Percentiles rank a stretch among this genome's conserved stretches.
Evolutionary conservation across 2,329 filamentous ascomycete species (phyloP).

Genomic region (Ceratocystis cubensis): DNA sequence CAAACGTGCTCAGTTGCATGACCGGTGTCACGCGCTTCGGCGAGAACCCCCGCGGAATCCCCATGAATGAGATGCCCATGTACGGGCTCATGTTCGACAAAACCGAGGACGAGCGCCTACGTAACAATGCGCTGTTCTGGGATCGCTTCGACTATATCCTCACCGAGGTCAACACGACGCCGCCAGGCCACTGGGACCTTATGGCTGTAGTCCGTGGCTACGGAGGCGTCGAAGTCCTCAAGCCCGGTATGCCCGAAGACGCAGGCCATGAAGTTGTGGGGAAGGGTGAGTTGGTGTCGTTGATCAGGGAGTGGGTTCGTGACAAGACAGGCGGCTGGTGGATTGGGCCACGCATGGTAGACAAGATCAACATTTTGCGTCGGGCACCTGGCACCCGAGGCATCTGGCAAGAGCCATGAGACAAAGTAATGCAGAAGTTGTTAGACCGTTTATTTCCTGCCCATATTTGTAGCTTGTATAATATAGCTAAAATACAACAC

Average conservation of each 20-base stretch:
- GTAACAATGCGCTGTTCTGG: conserved; percentile 46
- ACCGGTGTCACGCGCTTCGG: conserved; percentile 57
- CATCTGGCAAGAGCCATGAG: conserved; percentile 8
- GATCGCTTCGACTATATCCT: conserved; percentile 50
- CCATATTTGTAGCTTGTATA: background rate
- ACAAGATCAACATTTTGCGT: conserved; percentile 30
- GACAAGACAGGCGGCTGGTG: conserved; percentile 48
- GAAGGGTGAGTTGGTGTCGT: conserved; percentile 32
- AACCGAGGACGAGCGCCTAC: conserved; percentile 40
- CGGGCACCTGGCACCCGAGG: conserved; percentile 15
- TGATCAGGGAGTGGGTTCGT: conserved; percentile 33
- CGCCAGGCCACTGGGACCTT: conserved; percentile 43
- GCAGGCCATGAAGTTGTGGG: conserved; percentile 32
- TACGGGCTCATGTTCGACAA: conserved; percentile 42
- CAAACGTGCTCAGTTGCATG: conserved; percentile 57
- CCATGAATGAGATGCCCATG: conserved; percentile 24
- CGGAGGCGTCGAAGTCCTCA: conserved; percentile 45
- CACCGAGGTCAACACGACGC: conserved; percentile 39
- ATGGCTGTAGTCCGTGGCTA: conserved; percentile 46
- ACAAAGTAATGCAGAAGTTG: too few relatives aligned
- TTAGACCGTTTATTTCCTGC: too few relatives aligned
- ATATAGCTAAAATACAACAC: too few relatives aligned
- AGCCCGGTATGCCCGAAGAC: conserved; percentile 32
- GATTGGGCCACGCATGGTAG: conserved; percentile 49
- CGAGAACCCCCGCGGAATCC: conserved; percentile 33